Percentiles rank a stretch among this genome's conserved stretches.
Evolutionary conservation across 805 yeast species (phyloP).

Genomic region (Wickerhamiella shivajii): DNA sequence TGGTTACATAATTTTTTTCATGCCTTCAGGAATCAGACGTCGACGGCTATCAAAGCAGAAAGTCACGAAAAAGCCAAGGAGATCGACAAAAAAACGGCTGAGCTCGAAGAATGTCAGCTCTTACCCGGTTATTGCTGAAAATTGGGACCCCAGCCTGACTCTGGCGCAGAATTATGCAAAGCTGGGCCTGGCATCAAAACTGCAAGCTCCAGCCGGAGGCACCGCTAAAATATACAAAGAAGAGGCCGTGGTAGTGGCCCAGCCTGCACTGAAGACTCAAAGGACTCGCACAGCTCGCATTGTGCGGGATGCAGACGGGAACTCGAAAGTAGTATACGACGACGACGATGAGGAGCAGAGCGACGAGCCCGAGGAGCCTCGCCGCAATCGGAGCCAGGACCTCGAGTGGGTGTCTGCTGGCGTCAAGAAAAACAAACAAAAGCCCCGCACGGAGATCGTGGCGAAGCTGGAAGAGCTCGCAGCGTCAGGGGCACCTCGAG

Average conservation of each 20-base stretch:
- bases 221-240: conserved; percentile 33
- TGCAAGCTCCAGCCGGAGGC: conserved; percentile 69
- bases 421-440: conserved; percentile 28
- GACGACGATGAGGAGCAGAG: conserved; percentile 40
- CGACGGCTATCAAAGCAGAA: conserved; percentile 64
- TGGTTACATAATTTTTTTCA: too few relatives aligned
- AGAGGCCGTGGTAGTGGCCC: conserved; percentile 22
- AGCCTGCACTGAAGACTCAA: conserved; percentile 20
- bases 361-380: conserved; percentile 53
- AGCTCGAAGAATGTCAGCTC: conserved; percentile 35
- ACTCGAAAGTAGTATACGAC: conserved; percentile 19
- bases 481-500: conserved; percentile 25
- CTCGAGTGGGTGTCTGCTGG: conserved; percentile 55
- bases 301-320: conserved; percentile 18
- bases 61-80: conserved; percentile 41
- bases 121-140: conserved; percentile 70
- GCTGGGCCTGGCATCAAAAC: conserved; percentile 57
- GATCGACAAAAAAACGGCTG: conserved; percentile 55
- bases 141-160: conserved; percentile 80
- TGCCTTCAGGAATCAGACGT: conserved; percentile 50
- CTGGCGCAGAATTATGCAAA: conserved; percentile 73
- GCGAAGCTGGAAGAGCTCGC: conserved; percentile 54
- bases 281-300: conserved; percentile 23
- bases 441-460: conserved; percentile 41
- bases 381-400: conserved; percentile 30